Percentiles rank a stretch among this genome's conserved stretches.
These are phyloP conservation scores for Vanderwaltozyma verrucispora DNA, from an alignment of 805 yeast genomes.

Conservation along the genomic window DNA sequence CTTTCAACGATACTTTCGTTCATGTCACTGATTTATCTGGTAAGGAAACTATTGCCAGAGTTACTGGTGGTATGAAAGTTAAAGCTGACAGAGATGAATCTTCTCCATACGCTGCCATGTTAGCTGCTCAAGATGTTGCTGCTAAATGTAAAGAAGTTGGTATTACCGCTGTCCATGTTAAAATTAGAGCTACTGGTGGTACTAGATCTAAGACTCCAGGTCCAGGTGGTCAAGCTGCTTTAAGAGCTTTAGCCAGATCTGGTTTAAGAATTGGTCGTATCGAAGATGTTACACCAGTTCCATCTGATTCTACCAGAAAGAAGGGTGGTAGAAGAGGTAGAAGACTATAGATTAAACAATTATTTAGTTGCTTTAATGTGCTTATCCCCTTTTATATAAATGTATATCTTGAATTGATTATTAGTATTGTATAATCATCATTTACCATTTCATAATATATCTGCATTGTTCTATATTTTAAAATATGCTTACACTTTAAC, in stretches of 20 bases:
- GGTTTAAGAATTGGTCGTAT: constrained; percentile 99
- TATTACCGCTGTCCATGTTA: constrained; percentile 98
- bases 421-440: too few relatives aligned
- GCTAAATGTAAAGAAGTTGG: constrained; percentile 99
- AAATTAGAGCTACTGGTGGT: constrained; percentile 99
- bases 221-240: constrained; percentile 99
- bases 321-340: constrained; percentile 99
- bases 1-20: constrained; percentile 99
- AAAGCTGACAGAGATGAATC: constrained; percentile 99
- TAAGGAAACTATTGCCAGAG: constrained; percentile 99
- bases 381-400: too few relatives aligned
- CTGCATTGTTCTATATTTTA: too few relatives aligned
- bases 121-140: constrained; percentile 99
- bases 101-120: constrained; percentile 99
- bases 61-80: constrained; percentile 99
- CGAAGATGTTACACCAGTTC: constrained; percentile 99
- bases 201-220: constrained; percentile 99
- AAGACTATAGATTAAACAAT: constrained; percentile 61
- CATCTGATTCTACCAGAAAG: constrained; percentile 99
- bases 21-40: constrained; percentile 99
- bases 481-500: too few relatives aligned
- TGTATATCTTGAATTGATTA: too few relatives aligned
- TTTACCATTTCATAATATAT: too few relatives aligned
- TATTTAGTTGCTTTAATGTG: too few relatives aligned
- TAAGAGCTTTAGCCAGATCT: constrained; percentile 99